Percentiles rank a stretch among this genome's conserved stretches.
phyloP scores from a whole-genome alignment of 345 rosid genomes.

The Rhodamnia argentea region DNA sequence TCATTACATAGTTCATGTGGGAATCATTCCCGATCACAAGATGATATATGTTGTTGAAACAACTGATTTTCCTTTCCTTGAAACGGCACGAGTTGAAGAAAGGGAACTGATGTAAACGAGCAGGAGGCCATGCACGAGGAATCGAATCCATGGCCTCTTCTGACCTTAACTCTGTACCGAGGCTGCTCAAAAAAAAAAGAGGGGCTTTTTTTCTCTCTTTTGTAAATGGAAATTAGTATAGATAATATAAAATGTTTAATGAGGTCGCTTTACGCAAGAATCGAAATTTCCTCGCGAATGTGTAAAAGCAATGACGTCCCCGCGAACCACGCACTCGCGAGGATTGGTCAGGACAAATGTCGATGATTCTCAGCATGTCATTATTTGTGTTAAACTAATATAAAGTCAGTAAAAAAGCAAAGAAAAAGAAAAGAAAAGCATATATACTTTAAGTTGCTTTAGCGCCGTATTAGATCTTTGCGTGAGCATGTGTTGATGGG shows the following conservation, averaged over 20 bases:
- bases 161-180: background rate
- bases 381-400: background rate
- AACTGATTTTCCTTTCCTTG: background rate
- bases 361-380: conserved; percentile 22
- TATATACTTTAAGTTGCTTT: conserved; percentile 38
- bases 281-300: conserved; percentile 9
- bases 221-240: background rate
- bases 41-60: background rate
- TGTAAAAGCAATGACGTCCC: conserved; percentile 22
- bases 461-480: conserved; percentile 20
- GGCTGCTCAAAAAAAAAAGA: background rate
- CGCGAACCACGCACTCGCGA: conserved; percentile 9
- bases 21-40: background rate
- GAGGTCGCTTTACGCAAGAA: background rate
- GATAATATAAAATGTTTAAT: background rate
- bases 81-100: background rate
- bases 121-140: background rate
- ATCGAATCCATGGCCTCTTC: background rate
- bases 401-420: conserved; percentile 11
- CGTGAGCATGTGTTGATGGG: conserved; percentile 8
- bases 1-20: background rate
- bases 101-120: background rate
- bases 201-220: background rate
- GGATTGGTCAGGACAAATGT: conserved; percentile 16
- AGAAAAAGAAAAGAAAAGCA: conserved; percentile 15